Base-by-base conservation (phyloP, 179 eudicot genomes). In the Vitellaria paradoxa region DNA sequence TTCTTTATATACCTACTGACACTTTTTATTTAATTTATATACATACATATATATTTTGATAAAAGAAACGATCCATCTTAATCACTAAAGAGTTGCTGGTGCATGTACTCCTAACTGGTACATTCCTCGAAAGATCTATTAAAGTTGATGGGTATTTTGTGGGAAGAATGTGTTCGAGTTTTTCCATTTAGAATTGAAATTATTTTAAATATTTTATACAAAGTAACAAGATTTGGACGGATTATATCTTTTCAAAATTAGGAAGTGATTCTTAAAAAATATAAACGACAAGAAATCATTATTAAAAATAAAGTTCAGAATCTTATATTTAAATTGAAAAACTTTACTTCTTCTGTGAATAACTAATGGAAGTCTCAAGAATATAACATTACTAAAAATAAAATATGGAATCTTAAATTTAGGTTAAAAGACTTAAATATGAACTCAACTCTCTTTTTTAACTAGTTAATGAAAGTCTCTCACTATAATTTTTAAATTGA, bases 61-160 rank as follows among this genome's bases (percentile, higher is more conserved):
- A 30, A 30, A 30, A 30, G n/a, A n/a, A n/a, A n/a, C n/a, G n/a
- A n/a, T n/a, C n/a, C n/a, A n/a, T n/a, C n/a, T n/a, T n/a, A n/a
- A n/a, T n/a, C n/a, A n/a, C n/a, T n/a, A n/a, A n/a, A n/a, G n/a
- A n/a, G n/a, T 30, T 30, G 37, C 2, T 30, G 37, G 37, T 30
- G 37, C 37, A 30, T 30, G 37, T 30, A 1, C 37, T 30, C 37
- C 37, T 30, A 30, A 30, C 2, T 30, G 37, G 37, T 2, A 30
- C 1, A 30, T 30, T 30, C 37, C 37, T 30, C 1, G 37, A 30
- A 30, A 30, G 37, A 30, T 30, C 37, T 30, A 30, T 47, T 37
- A 69, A 67, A 46, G 72, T 49, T 21, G 37, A 3, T 69, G 4
- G 57, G 57, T 20, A 73, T 69, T 49, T 69, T 10, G 59, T 69